Evolutionary conservation across 495 filamentous ascomycete species (phyloP), one percentile per base, ranked within the genome.

Genomic region (Saxispiralis lemnorum): DNA sequence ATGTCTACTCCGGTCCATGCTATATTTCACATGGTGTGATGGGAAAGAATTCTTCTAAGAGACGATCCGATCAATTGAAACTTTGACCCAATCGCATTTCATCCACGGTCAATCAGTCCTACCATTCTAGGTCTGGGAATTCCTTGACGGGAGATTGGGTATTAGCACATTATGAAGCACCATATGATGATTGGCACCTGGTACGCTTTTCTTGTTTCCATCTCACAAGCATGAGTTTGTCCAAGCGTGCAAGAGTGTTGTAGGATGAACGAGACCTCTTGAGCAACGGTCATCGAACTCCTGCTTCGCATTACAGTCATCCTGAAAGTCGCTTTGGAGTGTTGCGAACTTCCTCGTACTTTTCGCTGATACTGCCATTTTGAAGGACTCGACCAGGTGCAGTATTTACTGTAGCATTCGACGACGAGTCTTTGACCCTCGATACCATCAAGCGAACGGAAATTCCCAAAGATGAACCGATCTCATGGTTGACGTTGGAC

Each of bases 401-500:
- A 56, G 85, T 89, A 59, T 85, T 83, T 63, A 87, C 81, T 2
- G 73, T 89, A 19, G 69, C 72, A 39, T 89, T 89, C 54, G 79
- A 89, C 63, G 81, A 83, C 56, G 79, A 83, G 57, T 70, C 68
- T 16, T 63, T 81, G 39, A 78, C 70, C 5, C 58, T 87, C 49
- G 69, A 76, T 45, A 50, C 85, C 58, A 58, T 86, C 56, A 83
- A 86, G 67, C 76, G 76, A 48, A 86, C 81, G 11, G 70, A 76
- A 35, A 86, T 86, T 46, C 79, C 81, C 7, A 63, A 79, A 32
- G 76, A 83, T 37, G 81, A 89, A 63, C 78, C 83, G 2, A 87
- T 89, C 54, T 86, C 81, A 51, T 89, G 83, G 83, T 85, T 89
- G 77, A 78, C 79, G 33, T 84, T 87, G 53, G 78, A 83, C 54